Percentiles rank a stretch among this genome's conserved stretches.
These are phyloP conservation scores for Cochliopodium minus DNA, from an alignment of 208 protist species.

Conservation along the genomic window DNA sequence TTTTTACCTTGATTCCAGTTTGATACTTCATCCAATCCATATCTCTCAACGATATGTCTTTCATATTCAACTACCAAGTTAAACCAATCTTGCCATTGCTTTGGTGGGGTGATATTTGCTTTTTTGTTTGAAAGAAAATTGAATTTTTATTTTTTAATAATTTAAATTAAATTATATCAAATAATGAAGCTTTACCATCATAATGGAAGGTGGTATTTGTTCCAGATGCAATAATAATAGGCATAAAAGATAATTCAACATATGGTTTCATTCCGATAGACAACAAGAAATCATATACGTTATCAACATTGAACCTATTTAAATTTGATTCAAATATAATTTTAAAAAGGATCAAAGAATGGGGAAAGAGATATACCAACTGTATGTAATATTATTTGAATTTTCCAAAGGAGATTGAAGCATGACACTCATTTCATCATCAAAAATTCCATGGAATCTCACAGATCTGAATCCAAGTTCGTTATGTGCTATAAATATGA, in stretches of 20 bases:
- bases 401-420: neutral
- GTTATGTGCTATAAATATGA: neutral
- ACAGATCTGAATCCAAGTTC: neutral
- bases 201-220: neutral
- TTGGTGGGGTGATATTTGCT: neutral
- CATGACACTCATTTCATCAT: constrained; percentile 11
- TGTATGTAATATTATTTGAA: neutral
- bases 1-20: too few species aligned
- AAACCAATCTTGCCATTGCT: neutral
- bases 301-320: constrained; percentile 10
- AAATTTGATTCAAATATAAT: too few species aligned
- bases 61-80: neutral
- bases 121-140: too few species aligned
- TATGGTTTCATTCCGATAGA: constrained; percentile 9
- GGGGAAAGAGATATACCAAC: neutral
- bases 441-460: constrained; percentile 6
- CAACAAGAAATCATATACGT: constrained; percentile 11
- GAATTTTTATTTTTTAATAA: too few species aligned
- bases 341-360: too few species aligned
- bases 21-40: constrained; percentile 4
- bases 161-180: neutral
- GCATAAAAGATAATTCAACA: constrained; percentile 21
- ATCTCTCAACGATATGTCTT: neutral
- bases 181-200: neutral
- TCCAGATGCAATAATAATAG: constrained; percentile 2